Evolutionary conservation across 352 stramenopile species (phyloP).

Genomic region (Halophytophthora polymorphica): DNA sequence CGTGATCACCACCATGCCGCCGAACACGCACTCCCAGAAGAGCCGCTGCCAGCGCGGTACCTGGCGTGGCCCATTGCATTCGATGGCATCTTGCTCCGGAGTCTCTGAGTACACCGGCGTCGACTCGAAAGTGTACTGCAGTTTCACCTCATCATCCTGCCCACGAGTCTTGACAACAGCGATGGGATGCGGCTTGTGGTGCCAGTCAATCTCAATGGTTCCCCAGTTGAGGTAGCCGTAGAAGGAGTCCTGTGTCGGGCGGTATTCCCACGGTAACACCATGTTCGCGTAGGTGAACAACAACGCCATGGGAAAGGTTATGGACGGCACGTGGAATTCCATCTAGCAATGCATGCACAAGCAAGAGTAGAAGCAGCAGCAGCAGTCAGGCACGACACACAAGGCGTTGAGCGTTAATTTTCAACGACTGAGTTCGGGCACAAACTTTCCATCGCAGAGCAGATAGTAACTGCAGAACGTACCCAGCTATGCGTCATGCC

Average conservation of each 20-base stretch:
- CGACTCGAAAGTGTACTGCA: constrained; percentile 58
- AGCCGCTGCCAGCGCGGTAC: constrained; percentile 32
- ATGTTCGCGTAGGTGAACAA: constrained; percentile 73
- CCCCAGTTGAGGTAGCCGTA: constrained; percentile 92
- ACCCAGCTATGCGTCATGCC: constrained; percentile 94
- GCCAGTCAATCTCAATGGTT: constrained; percentile 92
- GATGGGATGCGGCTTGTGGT: constrained; percentile 40
- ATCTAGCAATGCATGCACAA: constrained; percentile 33
- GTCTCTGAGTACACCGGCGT: constrained; percentile 33
- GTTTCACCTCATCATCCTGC: constrained; percentile 64
- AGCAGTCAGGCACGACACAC: too few species aligned
- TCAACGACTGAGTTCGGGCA: too few species aligned
- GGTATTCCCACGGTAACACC: constrained; percentile 78
- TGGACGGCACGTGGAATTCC: constrained; percentile 58
- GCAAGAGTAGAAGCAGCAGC: background rate
- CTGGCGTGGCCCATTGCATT: constrained; percentile 45
- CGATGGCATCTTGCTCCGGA: constrained; percentile 37
- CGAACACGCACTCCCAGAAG: constrained; percentile 39
- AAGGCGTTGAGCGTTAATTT: too few species aligned
- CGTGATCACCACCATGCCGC: constrained; percentile 31
- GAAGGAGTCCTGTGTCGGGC: constrained; percentile 51
- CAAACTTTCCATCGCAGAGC: too few species aligned
- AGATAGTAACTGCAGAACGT: constrained; percentile 15
- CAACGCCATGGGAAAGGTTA: constrained; percentile 54
- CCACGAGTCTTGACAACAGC: constrained; percentile 58